Conservation (phyloP, 2,329 filamentous ascomycete genomes). For the Aschersonia sp. region DNA sequence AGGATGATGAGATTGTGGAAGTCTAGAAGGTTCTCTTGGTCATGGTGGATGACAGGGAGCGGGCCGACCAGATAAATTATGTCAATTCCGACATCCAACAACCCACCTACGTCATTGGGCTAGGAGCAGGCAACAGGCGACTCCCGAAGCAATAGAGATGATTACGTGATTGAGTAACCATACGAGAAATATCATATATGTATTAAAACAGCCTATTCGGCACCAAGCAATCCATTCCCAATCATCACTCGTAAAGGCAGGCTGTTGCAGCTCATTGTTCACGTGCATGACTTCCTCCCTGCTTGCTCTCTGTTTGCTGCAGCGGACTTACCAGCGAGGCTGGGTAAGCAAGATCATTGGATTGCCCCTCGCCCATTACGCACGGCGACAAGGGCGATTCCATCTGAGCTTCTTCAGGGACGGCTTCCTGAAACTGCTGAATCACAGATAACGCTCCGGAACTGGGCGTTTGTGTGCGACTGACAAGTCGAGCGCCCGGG, state of each 20-base stretch:
- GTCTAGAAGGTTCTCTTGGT: constrained; percentile 21
- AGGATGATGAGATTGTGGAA: constrained; percentile 40
- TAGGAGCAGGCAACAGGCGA: too few relatives aligned
- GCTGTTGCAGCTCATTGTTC: too few relatives aligned
- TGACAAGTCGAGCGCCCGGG: background rate
- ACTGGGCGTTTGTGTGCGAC: background rate
- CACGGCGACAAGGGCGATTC: constrained; percentile 1
- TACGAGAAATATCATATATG: background rate
- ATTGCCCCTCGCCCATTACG: constrained; percentile 1
- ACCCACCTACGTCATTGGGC: too few relatives aligned
- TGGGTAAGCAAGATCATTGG: constrained; percentile 7
- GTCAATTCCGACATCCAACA: too few relatives aligned
- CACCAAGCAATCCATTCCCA: too few relatives aligned
- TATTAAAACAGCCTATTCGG: background rate
- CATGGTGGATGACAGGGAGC: background rate
- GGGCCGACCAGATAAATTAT: too few relatives aligned
- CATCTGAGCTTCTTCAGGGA: constrained; percentile 1
- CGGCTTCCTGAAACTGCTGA: constrained; percentile 1
- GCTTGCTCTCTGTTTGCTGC: constrained; percentile 1
- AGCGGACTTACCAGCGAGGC: constrained; percentile 2
- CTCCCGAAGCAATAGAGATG: too few relatives aligned
- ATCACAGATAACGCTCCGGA: background rate
- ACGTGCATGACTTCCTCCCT: background rate
- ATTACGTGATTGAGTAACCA: too few relatives aligned
- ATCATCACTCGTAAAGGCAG: too few relatives aligned